phyloP scores from a whole-genome alignment of 2,329 filamentous ascomycete genomes.

The Cladosporium austrohemisphaericum region DNA sequence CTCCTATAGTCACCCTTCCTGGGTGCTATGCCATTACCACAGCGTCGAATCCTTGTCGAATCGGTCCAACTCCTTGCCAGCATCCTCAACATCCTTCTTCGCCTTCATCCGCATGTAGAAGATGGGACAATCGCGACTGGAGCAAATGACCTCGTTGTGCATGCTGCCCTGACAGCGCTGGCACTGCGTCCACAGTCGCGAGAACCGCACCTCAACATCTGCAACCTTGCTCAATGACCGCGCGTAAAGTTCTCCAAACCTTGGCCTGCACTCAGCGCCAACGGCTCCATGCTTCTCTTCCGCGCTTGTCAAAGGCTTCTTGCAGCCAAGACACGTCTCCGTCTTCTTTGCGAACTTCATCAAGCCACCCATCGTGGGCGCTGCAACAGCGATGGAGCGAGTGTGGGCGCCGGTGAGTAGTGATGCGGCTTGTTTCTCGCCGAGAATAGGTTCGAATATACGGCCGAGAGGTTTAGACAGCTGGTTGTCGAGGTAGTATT shows the following conservation, averaged over 20 bases:
- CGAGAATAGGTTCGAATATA: conserved; percentile 97
- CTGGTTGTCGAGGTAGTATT: conserved; percentile 98
- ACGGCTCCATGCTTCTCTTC: conserved; percentile 81
- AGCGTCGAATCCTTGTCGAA: conserved; percentile 84
- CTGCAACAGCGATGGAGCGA: conserved; percentile 87
- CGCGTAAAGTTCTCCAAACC: conserved; percentile 89
- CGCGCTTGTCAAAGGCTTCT: conserved; percentile 82
- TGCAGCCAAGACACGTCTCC: conserved; percentile 97
- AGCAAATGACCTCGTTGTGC: conserved; percentile 98
- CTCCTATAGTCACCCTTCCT: too few relatives aligned
- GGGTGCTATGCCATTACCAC: conserved; percentile 54
- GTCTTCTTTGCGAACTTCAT: conserved; percentile 99
- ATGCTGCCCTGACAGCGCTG: conserved; percentile 96
- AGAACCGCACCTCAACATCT: conserved; percentile 89
- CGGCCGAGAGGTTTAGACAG: conserved; percentile 88
- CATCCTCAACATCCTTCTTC: conserved; percentile 97
- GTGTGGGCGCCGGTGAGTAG: conserved; percentile 92
- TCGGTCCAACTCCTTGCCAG: conserved; percentile 79
- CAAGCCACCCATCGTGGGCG: conserved; percentile 82
- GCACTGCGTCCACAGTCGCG: conserved; percentile 94
- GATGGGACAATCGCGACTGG: conserved; percentile 92
- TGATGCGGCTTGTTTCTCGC: conserved; percentile 82
- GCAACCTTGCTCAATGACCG: conserved; percentile 84
- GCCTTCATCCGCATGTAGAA: conserved; percentile 99
- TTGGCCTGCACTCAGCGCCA: conserved; percentile 77